Percentiles rank a stretch among this genome's conserved stretches.
phyloP scores from a whole-genome alignment of 2,329 filamentous ascomycete genomes.

The Fusarium haematococcum region DNA sequence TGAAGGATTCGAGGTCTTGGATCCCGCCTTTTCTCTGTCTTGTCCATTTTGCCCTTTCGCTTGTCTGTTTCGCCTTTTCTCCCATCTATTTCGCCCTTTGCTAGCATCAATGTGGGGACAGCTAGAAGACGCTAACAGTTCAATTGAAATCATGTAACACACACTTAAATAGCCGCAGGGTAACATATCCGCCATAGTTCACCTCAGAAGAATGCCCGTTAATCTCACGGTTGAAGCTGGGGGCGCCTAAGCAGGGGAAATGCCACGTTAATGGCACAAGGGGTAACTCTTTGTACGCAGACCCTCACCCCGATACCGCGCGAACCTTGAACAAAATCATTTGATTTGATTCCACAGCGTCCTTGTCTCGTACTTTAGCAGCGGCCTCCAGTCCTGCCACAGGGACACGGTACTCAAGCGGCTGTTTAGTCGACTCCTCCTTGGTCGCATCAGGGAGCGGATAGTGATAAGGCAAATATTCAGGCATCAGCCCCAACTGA shows the following conservation, averaged over 20 bases:
- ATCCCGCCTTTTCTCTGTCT: neutral
- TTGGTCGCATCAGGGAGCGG: neutral
- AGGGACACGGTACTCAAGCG: neutral
- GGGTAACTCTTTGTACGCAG: neutral
- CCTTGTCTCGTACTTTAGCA: neutral
- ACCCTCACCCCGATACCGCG: neutral
- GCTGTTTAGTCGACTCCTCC: too few relatives aligned
- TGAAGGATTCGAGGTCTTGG: neutral
- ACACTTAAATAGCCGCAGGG: too few relatives aligned
- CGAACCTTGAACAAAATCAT: neutral
- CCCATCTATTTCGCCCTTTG: neutral
- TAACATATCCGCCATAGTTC: too few relatives aligned
- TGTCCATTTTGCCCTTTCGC: neutral
- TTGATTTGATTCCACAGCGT: neutral
- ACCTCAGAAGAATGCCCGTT: too few relatives aligned
- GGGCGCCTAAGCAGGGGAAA: too few relatives aligned
- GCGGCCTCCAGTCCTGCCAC: neutral
- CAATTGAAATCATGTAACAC: too few relatives aligned
- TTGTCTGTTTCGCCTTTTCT: neutral
- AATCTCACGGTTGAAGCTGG: too few relatives aligned
- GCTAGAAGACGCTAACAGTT: neutral
- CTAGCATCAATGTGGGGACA: neutral
- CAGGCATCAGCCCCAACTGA: slow-evolving; percentile 60
- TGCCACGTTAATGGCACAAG: too few relatives aligned
- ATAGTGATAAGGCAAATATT: slow-evolving; percentile 12